Evolutionary conservation across 1,284 basidiomycete species (phyloP).

Genomic region (Gastroboletus turbinatus): DNA sequence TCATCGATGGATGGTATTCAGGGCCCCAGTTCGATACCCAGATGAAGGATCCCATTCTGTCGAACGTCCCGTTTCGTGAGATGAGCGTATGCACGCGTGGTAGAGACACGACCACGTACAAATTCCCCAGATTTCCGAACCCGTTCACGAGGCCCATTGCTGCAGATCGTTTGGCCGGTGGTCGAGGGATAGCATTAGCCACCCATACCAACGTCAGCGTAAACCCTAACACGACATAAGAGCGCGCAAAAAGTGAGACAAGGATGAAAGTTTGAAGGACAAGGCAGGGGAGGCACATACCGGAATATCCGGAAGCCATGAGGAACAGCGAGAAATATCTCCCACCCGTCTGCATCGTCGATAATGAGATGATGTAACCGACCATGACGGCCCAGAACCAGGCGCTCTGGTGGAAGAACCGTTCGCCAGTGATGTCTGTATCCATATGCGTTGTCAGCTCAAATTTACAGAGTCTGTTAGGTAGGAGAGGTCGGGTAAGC

Average conservation of each 20-base stretch:
- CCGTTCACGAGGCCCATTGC: conserved; percentile 42
- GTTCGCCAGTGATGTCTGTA: conserved; percentile 58
- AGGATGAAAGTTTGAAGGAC: background rate
- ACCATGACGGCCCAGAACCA: conserved; percentile 62
- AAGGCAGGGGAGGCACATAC: conserved; percentile 32
- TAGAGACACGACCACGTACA: conserved; percentile 33
- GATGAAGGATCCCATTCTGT: conserved; percentile 51
- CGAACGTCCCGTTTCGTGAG: background rate
- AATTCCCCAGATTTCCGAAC: conserved; percentile 33
- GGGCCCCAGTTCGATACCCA: conserved; percentile 54
- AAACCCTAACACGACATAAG: conserved; percentile 41
- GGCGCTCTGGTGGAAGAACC: conserved; percentile 63
- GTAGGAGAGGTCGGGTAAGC: background rate
- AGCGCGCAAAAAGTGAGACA: background rate
- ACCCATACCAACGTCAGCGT: conserved; percentile 65
- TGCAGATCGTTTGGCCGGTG: conserved; percentile 57
- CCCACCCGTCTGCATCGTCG: conserved; percentile 51
- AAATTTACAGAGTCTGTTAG: too few species aligned
- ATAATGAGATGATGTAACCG: conserved; percentile 62
- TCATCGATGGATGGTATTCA: conserved; percentile 52
- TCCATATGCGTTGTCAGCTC: background rate
- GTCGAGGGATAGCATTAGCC: conserved; percentile 60
- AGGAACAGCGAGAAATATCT: conserved; percentile 69
- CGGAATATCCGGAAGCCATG: conserved; percentile 58
- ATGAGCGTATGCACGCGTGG: background rate